phyloP scores from a whole-genome alignment of 2,329 filamentous ascomycete species.

The Cryphonectria radicalis region DNA sequence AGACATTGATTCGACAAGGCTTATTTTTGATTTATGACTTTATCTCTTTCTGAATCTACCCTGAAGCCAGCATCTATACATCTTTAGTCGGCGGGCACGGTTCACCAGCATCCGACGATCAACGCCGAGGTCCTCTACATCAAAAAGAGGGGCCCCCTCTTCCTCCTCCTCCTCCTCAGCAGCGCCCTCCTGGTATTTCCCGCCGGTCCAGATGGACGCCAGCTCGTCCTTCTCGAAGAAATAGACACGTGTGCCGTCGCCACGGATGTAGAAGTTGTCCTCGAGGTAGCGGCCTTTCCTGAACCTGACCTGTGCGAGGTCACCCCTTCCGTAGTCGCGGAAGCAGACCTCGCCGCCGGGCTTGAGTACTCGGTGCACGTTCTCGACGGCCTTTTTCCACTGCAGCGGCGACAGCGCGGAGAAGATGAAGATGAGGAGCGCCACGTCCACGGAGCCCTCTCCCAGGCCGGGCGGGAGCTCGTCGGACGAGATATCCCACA shows the following conservation, averaged over 20 bases:
- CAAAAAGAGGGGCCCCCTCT: constrained; percentile 53
- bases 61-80: constrained; percentile 98
- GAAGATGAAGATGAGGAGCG: constrained; percentile 97
- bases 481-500: constrained; percentile 85
- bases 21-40: constrained; percentile 36
- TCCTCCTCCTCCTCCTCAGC: constrained; percentile 33
- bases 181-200: constrained; percentile 34
- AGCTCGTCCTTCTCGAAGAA: constrained; percentile 93
- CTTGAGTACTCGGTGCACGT: constrained; percentile 82
- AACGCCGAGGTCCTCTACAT: constrained; percentile 77
- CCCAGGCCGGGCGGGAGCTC: constrained; percentile 75
- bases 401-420: constrained; percentile 84
- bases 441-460: constrained; percentile 84
- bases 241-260: constrained; percentile 94
- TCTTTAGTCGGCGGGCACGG: constrained; percentile 86
- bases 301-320: constrained; percentile 95
- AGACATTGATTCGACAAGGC: neutral
- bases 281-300: constrained; percentile 93
- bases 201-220: constrained; percentile 73
- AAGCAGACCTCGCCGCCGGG: constrained; percentile 93
- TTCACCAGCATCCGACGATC: constrained; percentile 93
- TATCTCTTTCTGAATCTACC: constrained; percentile 76
- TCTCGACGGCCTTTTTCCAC: constrained; percentile 81
- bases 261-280: constrained; percentile 96
- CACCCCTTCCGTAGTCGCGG: constrained; percentile 93